Base-by-base conservation (phyloP, 768 basidiomycete species). In the Lentinula edodes region DNA sequence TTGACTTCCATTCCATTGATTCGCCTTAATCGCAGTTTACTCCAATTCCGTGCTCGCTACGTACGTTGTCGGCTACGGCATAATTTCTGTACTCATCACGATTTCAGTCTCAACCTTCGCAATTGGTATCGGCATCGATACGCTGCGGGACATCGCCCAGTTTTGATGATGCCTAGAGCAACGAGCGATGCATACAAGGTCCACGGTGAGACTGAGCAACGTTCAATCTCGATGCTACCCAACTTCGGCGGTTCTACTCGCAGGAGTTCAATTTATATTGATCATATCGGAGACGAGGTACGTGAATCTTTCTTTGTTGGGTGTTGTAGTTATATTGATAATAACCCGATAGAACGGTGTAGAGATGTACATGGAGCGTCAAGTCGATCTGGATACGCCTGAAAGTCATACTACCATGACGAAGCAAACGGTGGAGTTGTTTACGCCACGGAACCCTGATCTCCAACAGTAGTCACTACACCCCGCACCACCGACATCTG, bases 91-190 rank as follows among this genome's bases (percentile, higher is more conserved):
- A 6, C 53, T 38, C 39, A 54, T 10, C 16, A 39, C 13, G 23
- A 28, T 34, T 12, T 34, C 18, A 65, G 61, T 6, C 59, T 65
- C 3, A 65, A 65, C 39, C 59, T 65, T 3, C 64, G 64, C 13
- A 62, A 65, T 18, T 65, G 64, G 64, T 65, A 62, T 54, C 64
- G 64, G 6, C 64, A 65, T 38, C 61, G 59, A 51, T 55, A 62
- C 15, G 41, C 59, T 41, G 61, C 28, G 28, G 28, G 28, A 28
- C 28, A 28, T 28, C 28, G 28, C 28, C 28, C 28, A 16, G 18
- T 45, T 48, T 56, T 18, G 3, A 32, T 61, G 42, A 61, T 61
- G 28, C 55, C 42, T 13, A 41, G 52, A 9, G 23, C 18, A n/a
- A n/a, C 38, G 5, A 41, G 6, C 8, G 18, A 42, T 55, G 54